Percentiles rank a stretch among this genome's conserved stretches.
Evolutionary conservation across 108 stramenopile species (phyloP).

Genomic region (Nitzschia sp.): DNA sequence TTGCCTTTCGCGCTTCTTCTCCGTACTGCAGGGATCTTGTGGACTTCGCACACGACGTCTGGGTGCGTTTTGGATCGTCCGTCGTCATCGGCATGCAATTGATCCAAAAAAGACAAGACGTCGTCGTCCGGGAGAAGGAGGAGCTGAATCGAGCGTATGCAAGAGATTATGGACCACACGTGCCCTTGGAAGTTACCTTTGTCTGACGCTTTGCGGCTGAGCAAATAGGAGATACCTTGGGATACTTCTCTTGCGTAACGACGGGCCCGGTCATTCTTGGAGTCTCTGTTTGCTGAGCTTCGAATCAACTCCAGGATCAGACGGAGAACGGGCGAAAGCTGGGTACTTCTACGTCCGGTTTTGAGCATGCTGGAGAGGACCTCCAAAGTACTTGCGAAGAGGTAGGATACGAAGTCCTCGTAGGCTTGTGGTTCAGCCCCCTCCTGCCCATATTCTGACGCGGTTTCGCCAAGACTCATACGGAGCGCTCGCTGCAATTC

Average conservation of each 20-base stretch:
- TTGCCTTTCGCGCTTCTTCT: slow-evolving; percentile 62
- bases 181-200: not conserved
- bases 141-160: slow-evolving; percentile 23
- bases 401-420: slow-evolving; percentile 25
- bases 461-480: slow-evolving; percentile 24
- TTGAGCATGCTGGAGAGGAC: slow-evolving; percentile 14
- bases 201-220: not conserved
- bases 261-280: slow-evolving; percentile 15
- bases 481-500: slow-evolving; percentile 27
- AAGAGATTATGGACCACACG: slow-evolving; percentile 2
- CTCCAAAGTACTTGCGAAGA: slow-evolving; percentile 26
- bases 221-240: slow-evolving; percentile 12
- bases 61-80: slow-evolving; percentile 44
- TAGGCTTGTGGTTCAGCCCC: slow-evolving; percentile 9
- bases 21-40: slow-evolving; percentile 76
- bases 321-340: slow-evolving; percentile 7
- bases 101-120: not conserved
- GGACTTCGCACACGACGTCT: slow-evolving; percentile 63
- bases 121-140: slow-evolving; percentile 15
- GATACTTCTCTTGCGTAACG: slow-evolving; percentile 31
- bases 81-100: not conserved
- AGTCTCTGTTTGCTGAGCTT: slow-evolving; percentile 6
- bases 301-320: slow-evolving; percentile 31
- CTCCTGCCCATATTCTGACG: not conserved
- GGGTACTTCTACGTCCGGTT: slow-evolving; percentile 1